Evolutionary conservation across 2,329 filamentous ascomycete genomes (phyloP).

Genomic region (Rhynchosporium secalis): DNA sequence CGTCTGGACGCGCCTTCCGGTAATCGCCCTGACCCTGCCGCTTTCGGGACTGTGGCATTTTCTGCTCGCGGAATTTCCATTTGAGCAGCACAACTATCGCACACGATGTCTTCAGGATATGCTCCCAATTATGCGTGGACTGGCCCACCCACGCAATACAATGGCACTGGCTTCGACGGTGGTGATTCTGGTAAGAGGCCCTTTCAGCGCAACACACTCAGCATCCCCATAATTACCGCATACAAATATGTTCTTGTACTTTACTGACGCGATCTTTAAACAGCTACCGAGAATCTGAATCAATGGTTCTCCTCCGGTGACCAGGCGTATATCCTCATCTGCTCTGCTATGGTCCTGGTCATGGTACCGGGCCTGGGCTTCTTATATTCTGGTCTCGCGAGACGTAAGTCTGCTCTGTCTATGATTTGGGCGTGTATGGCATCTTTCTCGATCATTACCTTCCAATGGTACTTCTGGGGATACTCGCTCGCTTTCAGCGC

Average conservation of each 20-base stretch:
- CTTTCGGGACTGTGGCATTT: slow-evolving; percentile 23
- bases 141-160: slow-evolving; percentile 60
- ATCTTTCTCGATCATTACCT: slow-evolving; percentile 84
- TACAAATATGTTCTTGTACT: slow-evolving; percentile 6
- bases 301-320: slow-evolving; percentile 94
- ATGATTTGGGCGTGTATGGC: slow-evolving; percentile 98
- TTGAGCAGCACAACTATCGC: slow-evolving; percentile 14
- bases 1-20: slow-evolving; percentile 16
- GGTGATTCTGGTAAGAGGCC: slow-evolving; percentile 41
- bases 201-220: neutral
- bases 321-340: slow-evolving; percentile 88
- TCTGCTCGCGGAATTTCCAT: slow-evolving; percentile 4
- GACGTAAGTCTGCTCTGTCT: slow-evolving; percentile 93
- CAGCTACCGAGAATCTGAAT: slow-evolving; percentile 85
- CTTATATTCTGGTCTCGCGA: slow-evolving; percentile 95
- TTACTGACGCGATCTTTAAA: slow-evolving; percentile 17
- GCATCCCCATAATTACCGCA: neutral
- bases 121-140: slow-evolving; percentile 52
- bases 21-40: slow-evolving; percentile 14
- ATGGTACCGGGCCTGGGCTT: slow-evolving; percentile 98
- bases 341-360: slow-evolving; percentile 88
- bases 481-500: slow-evolving; percentile 92
- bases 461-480: slow-evolving; percentile 99
- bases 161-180: slow-evolving; percentile 52
- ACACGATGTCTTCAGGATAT: slow-evolving; percentile 30